A percentile compares a stretch with the other conserved stretches of the same genome.
Evolutionary conservation across 352 stramenopile species (phyloP).

Genomic region (Pythium aquatile): DNA sequence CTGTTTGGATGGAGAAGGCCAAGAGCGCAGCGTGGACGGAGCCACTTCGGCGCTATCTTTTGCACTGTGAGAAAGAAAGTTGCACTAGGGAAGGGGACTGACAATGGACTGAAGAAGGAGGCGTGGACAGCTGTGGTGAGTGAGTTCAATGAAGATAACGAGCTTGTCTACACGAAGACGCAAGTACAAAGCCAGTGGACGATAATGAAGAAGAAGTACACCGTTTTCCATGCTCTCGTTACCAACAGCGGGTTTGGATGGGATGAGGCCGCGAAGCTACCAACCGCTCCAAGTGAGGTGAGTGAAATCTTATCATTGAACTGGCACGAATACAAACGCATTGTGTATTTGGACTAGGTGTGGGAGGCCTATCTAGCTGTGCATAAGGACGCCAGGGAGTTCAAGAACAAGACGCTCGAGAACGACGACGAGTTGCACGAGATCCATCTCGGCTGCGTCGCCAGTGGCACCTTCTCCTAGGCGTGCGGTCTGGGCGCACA

Average conservation of each 20-base stretch:
- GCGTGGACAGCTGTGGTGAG: slow-evolving; percentile 10
- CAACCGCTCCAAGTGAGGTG: too few species aligned
- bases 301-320: too few species aligned
- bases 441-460: background rate
- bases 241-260: slow-evolving; percentile 13
- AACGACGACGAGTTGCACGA: background rate
- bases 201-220: slow-evolving; percentile 16
- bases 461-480: background rate
- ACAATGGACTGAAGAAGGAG: slow-evolving; percentile 16
- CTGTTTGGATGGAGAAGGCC: slow-evolving; percentile 1
- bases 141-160: slow-evolving; percentile 14
- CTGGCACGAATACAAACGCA: too few species aligned
- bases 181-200: slow-evolving; percentile 15
- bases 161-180: slow-evolving; percentile 7
- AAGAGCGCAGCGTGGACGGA: slow-evolving; percentile 6
- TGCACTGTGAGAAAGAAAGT: slow-evolving; percentile 12
- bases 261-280: too few species aligned
- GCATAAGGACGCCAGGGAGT: too few species aligned
- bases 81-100: slow-evolving; percentile 8
- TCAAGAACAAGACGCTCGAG: too few species aligned
- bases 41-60: slow-evolving; percentile 4
- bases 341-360: too few species aligned
- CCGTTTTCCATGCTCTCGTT: slow-evolving; percentile 5
- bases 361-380: too few species aligned
- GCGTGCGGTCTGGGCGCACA: background rate